Percentiles rank a stretch among this genome's conserved stretches.
Conservation (phyloP, 352 stramenopile species). For the Pythium vanterpoolii region DNA sequence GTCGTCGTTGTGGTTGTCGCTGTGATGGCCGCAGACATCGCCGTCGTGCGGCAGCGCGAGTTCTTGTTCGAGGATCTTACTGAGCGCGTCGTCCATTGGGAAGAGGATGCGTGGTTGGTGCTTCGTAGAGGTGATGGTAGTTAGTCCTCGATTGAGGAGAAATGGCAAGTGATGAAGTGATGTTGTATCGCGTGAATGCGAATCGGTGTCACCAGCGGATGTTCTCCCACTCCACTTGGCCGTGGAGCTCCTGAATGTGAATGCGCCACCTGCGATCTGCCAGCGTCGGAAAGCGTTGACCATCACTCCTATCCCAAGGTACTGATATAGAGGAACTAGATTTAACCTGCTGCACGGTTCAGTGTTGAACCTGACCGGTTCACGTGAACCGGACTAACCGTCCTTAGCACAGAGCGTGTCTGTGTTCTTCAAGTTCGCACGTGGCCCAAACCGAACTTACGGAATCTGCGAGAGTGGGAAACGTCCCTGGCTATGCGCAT, state of each 20-base stretch:
- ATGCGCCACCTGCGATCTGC: not conserved
- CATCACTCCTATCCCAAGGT: conserved; percentile 9
- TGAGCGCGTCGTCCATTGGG: conserved; percentile 20
- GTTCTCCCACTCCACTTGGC: not conserved
- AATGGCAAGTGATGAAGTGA: not conserved
- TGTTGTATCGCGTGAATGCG: conserved; percentile 3
- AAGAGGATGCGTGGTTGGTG: not conserved
- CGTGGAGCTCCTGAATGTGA: not conserved
- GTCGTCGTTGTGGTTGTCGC: conserved; percentile 7
- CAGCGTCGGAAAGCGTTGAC: conserved; percentile 11
- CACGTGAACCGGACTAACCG: not conserved
- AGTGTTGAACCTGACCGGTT: not conserved
- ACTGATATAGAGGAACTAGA: not conserved
- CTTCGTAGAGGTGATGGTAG: not conserved
- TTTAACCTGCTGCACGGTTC: conserved; percentile 7
- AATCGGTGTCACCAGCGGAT: not conserved
- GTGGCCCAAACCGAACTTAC: conserved; percentile 7
- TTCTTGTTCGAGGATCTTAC: conserved; percentile 24
- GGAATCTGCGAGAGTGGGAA: not conserved
- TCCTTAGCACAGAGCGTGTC: not conserved
- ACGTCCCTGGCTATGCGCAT: not conserved
- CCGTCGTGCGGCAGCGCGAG: conserved; percentile 21
- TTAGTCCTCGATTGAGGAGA: not conserved
- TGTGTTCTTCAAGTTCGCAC: conserved; percentile 5
- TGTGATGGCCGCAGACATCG: conserved; percentile 21